Conservation (phyloP, 1,139 yeast genomes). For the Ashbya aceris region DNA sequence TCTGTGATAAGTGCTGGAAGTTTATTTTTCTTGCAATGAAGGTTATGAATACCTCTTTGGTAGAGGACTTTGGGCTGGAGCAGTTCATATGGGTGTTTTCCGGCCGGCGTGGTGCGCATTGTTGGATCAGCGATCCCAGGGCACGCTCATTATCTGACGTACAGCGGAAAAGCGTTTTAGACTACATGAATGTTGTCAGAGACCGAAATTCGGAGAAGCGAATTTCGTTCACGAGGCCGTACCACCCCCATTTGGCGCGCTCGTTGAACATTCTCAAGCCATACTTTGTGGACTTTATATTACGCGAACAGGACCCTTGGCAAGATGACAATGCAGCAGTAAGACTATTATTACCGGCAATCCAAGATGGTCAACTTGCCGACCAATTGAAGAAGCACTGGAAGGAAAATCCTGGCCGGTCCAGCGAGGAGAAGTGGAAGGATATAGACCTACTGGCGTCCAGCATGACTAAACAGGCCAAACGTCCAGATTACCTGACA, state of each 20-base stretch:
- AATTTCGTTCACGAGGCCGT: slow-evolving; percentile 60
- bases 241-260: slow-evolving; percentile 80
- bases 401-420: slow-evolving; percentile 37
- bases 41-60: slow-evolving; percentile 60
- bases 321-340: slow-evolving; percentile 35
- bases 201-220: slow-evolving; percentile 38
- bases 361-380: slow-evolving; percentile 53
- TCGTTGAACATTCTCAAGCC: slow-evolving; percentile 59
- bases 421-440: slow-evolving; percentile 63
- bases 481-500: slow-evolving; percentile 26
- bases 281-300: slow-evolving; percentile 54
- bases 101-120: slow-evolving; percentile 98
- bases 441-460: slow-evolving; percentile 53
- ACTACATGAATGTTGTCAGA: slow-evolving; percentile 70
- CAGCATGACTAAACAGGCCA: slow-evolving; percentile 39
- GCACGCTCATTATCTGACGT: slow-evolving; percentile 69
- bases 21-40: slow-evolving; percentile 82
- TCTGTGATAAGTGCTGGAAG: slow-evolving; percentile 89
- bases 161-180: slow-evolving; percentile 68
- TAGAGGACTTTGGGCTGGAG: slow-evolving; percentile 83
- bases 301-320: slow-evolving; percentile 88
- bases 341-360: slow-evolving; percentile 48
- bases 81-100: slow-evolving; percentile 92
- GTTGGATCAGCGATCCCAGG: slow-evolving; percentile 88
- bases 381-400: slow-evolving; percentile 49